Base-by-base conservation (phyloP, 257 asterid species). In the Ilex asprella region DNA sequence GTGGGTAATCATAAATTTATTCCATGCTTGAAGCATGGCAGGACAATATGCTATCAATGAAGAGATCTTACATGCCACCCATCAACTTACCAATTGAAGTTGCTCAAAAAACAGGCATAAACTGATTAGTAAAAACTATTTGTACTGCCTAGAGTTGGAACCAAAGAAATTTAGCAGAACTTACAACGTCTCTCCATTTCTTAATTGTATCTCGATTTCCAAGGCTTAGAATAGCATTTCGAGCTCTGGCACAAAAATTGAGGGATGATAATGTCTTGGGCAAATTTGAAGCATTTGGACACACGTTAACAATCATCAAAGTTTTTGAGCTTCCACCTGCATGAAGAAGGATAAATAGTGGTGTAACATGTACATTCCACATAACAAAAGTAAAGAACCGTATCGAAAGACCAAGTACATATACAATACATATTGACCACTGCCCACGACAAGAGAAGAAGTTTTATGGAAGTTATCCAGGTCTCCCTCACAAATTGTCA, bases 171-270 rank as follows among this genome's bases (percentile, higher is more conserved):
- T 46, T 52, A 55, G 55, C 63, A 67, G 31, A 52, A 75, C 99
- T 87, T 82, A 93, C 99, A 60, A 87, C 74, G 79, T 93, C 99
- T 87, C 80, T 93, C 97, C 97, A 93, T 67, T 89, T 93, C 79
- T 82, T 84, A 60, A 89, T 87, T 49, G 99, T 89, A 75, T 93
- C 99, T 70, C 95, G 90, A 73, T 82, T 87, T 39, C 99, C 99
- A 64, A 93, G 95, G 84, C 96, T 87, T 81, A 87, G 58, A 68
- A 64, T 62, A 27, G 95, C 83, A 80, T 83, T 93, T 68, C 96
- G 85, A 56, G 97, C 96, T 82, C 99, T 85, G 65, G 99, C 76
- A 74, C 95, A 79, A 76, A 82, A 89, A 75, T 81, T 93, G 59
- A 93, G 97, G 77, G 96, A 93, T 66, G 95, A 82, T 58, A 89